Percentiles rank a stretch among this genome's conserved stretches.
Conservation (phyloP, 2,329 filamentous ascomycete species). For the Sclerotinia borealis region DNA sequence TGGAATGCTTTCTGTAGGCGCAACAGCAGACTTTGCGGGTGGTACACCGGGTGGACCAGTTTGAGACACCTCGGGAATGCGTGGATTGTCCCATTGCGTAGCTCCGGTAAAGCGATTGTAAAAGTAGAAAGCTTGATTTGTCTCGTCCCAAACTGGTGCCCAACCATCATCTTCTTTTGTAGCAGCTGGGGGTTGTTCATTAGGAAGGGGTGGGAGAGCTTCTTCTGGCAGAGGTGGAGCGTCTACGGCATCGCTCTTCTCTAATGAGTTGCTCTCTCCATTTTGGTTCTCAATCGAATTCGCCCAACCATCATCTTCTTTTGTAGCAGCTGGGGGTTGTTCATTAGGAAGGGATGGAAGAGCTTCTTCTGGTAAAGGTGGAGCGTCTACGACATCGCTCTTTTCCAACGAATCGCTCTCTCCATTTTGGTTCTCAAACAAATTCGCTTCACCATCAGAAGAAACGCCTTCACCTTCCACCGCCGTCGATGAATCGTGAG, state of each 20-base stretch:
- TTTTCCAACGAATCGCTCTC: slow-evolving; percentile 6
- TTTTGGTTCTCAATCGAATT: slow-evolving; percentile 17
- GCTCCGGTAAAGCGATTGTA: slow-evolving; percentile 71
- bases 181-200: slow-evolving; percentile 42
- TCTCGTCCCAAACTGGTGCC: slow-evolving; percentile 72
- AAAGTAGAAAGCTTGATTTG: slow-evolving; percentile 69
- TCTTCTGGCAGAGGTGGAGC: slow-evolving; percentile 32
- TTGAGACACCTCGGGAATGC: slow-evolving; percentile 46
- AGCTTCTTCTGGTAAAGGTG: slow-evolving; percentile 33
- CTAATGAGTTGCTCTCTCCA: slow-evolving; percentile 9
- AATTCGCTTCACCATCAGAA: slow-evolving; percentile 12
- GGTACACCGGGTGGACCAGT: slow-evolving; percentile 27
- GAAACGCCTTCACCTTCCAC: slow-evolving; percentile 10
- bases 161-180: slow-evolving; percentile 66
- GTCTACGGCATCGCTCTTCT: slow-evolving; percentile 7
- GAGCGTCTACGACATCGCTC: slow-evolving; percentile 13
- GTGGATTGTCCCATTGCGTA: slow-evolving; percentile 83
- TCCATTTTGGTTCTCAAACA: slow-evolving; percentile 18
- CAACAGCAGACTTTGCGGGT: slow-evolving; percentile 25
- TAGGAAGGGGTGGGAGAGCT: slow-evolving; percentile 19
- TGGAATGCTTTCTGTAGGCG: slow-evolving; percentile 22
- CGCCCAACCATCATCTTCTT: slow-evolving; percentile 45
- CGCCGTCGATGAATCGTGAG: not conserved
- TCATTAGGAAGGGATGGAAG: slow-evolving; percentile 32
- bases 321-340: slow-evolving; percentile 39